Conservation (phyloP, 2,329 filamentous ascomycete genomes). For the Neonectria coccinea region DNA sequence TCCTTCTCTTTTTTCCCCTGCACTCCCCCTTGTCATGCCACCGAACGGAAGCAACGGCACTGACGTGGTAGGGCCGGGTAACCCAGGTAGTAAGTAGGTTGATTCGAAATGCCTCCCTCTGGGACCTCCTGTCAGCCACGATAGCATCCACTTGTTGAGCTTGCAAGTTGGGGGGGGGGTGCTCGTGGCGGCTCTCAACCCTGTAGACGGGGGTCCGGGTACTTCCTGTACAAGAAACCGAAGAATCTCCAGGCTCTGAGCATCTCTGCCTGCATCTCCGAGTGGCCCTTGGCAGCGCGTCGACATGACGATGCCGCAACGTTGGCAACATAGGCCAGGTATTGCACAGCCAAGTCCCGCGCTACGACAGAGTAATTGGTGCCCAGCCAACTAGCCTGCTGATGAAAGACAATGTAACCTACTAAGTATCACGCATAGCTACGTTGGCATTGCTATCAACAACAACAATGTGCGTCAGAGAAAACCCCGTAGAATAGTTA, state of each 20-base stretch:
- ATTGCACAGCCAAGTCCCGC: no score
- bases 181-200: conserved; percentile 14
- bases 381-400: no score
- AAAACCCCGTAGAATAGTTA: no score
- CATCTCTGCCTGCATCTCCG: conserved; percentile 2
- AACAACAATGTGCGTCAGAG: neutral
- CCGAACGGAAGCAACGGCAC: neutral
- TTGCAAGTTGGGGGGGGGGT: neutral
- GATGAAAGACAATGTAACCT: neutral
- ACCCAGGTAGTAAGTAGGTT: no score
- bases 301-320: neutral
- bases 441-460: neutral
- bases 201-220: conserved; percentile 9
- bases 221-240: conserved; percentile 5
- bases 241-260: neutral
- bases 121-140: conserved; percentile 5
- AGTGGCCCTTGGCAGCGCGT: conserved; percentile 1
- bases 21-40: conserved; percentile 8
- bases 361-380: no score
- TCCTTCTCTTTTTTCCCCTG: neutral
- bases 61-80: neutral
- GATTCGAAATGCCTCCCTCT: conserved; percentile 10
- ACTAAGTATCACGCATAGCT: neutral
- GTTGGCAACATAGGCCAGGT: neutral
- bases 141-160: conserved; percentile 15